Percentiles rank a stretch among this genome's conserved stretches.
These are phyloP conservation scores for Penicillium pulvis DNA, from an alignment of 495 filamentous ascomycete genomes.

Conservation along the genomic window DNA sequence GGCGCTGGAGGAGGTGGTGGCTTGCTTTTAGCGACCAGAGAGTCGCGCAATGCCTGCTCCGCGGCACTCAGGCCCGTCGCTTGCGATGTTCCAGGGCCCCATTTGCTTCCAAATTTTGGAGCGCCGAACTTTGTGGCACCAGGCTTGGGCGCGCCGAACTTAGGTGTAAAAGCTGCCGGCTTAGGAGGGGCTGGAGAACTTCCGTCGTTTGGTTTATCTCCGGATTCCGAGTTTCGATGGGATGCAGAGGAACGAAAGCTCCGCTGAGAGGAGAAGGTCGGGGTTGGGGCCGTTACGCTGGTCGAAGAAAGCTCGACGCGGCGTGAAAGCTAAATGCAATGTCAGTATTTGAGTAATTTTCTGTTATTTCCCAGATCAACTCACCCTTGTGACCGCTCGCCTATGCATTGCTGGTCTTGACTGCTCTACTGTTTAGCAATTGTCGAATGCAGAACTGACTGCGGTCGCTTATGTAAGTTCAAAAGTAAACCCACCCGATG, in stretches of 20 bases:
- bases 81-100: constrained; percentile 25
- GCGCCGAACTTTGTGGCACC: neutral
- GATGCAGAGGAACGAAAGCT: constrained; percentile 33
- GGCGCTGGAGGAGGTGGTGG: constrained; percentile 5
- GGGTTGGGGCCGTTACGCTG: constrained; percentile 23
- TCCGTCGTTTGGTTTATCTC: constrained; percentile 16
- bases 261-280: constrained; percentile 26
- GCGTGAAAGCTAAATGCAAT: constrained; percentile 24
- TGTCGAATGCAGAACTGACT: constrained; percentile 9
- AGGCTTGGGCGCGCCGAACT: constrained; percentile 2
- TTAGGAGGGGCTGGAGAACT: constrained; percentile 1
- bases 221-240: constrained; percentile 24
- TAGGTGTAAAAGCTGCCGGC: constrained; percentile 16
- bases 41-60: constrained; percentile 38
- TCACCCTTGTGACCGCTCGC: constrained; percentile 41
- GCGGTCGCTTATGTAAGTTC: neutral
- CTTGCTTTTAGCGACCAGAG: constrained; percentile 27
- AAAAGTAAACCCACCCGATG: neutral
- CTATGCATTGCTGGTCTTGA: constrained; percentile 35
- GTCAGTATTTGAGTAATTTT: neutral
- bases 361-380: neutral
- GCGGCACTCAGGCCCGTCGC: constrained; percentile 34
- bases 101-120: constrained; percentile 30
- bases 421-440: constrained; percentile 29
- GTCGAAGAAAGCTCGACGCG: constrained; percentile 34